These are phyloP conservation scores for Tardiomyces digboiensis DNA, from an alignment of 1,139 yeast genomes.

Conservation along the genomic window DNA sequence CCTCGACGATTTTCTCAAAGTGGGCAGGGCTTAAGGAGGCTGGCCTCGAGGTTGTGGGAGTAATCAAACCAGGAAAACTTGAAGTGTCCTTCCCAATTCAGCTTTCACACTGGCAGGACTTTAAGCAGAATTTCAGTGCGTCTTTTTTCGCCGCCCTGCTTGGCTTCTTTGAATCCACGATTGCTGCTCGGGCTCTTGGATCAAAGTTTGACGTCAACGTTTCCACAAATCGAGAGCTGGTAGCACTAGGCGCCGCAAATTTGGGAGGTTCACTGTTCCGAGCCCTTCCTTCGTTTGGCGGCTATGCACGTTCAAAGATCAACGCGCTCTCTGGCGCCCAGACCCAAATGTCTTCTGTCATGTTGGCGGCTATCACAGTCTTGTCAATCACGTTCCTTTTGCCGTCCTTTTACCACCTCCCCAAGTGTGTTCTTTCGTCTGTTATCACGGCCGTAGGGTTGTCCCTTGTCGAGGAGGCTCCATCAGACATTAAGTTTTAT, in stretches of 20 bases:
- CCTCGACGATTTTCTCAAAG: conserved; percentile 51
- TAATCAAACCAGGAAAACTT: conserved; percentile 39
- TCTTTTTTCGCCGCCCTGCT: conserved; percentile 69
- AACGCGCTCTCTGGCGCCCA: conserved; percentile 82
- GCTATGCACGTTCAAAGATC: conserved; percentile 88
- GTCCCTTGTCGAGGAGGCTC: conserved; percentile 78
- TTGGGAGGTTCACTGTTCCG: conserved; percentile 60
- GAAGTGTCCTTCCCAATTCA: conserved; percentile 42
- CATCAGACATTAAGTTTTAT: conserved; percentile 68
- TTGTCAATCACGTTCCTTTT: conserved; percentile 54
- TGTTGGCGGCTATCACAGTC: conserved; percentile 68
- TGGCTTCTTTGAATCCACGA: conserved; percentile 91
- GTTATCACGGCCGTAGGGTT: conserved; percentile 76
- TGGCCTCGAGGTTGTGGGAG: conserved; percentile 66
- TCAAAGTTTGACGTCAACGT: conserved; percentile 23
- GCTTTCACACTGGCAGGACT: conserved; percentile 23
- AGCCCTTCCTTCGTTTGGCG: conserved; percentile 90
- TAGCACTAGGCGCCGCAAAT: conserved; percentile 77
- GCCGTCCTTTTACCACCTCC: conserved; percentile 61
- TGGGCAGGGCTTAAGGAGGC: conserved; percentile 41
- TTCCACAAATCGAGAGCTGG: conserved; percentile 44
- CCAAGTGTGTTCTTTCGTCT: conserved; percentile 73
- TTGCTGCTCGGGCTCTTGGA: conserved; percentile 62
- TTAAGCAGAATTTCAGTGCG: conserved; percentile 29
- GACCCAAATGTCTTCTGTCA: conserved; percentile 74